Base-by-base conservation (phyloP, 257 asterid genomes). In the Jacaranda mimosifolia region DNA sequence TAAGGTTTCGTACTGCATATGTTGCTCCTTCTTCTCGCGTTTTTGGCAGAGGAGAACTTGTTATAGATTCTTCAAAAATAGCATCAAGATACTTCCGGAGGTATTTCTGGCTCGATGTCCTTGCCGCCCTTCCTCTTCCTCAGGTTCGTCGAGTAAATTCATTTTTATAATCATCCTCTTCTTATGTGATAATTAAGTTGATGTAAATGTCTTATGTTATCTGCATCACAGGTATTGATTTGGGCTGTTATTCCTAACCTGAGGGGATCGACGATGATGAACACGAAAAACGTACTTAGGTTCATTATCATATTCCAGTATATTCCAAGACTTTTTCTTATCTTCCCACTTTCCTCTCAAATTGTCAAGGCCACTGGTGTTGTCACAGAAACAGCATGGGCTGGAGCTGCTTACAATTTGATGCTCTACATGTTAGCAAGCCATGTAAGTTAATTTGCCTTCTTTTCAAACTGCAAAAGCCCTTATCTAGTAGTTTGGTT, bases 1-100 rank as follows among this genome's bases (percentile, higher is more conserved):
- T 90, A 15, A 91, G 88, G 51, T 95, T 91, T 70, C 90, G 83
- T 43, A 90, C 97, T 8, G 98, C 99, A 18, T 93, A 90, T 39
- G 96, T 95, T 7, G 99, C 98, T 43, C 99, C 99, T 76, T 95
- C 99, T 77, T 95, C 99, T 79, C 99, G 97, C 2, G 97, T 95
- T 26, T 93, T 95, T 84, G 99, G 99, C 77, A 83, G 98, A 84
- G 99, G 99, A 36, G 99, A 95, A 87, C 98, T 95, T 18, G 98
- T 95, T 7, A 86, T 95, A 43, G 97, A 93, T 56, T 83, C 94
- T 49, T 86, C 89, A 7, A 90, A 89, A 76, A 93, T 91, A 52
- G 97, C 97, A 0, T 73, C 75, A 1, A 82, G 90, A 68, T 95
- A 93, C 77, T 78, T 91, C 64, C 51, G 80, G 19, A 88, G 74